These are phyloP conservation scores for Ustilaginoidea virens DNA, from an alignment of 2,329 filamentous ascomycete genomes.

Conservation along the genomic window DNA sequence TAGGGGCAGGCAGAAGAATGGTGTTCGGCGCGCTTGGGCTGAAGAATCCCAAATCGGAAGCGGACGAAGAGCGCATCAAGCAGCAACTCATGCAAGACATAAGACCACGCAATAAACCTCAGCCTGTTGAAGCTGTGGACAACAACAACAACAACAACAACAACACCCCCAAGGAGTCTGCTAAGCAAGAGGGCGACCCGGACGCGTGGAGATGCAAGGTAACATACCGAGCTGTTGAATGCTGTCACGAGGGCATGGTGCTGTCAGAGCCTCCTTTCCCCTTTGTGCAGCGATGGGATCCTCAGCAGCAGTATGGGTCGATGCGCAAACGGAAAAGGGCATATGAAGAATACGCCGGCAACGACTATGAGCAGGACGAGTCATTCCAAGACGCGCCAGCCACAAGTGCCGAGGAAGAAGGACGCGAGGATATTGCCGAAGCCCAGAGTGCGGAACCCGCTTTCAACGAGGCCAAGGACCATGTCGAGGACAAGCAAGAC, in stretches of 20 bases:
- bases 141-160: conserved; percentile 1
- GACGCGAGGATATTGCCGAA: not conserved
- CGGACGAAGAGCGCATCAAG: conserved; percentile 49
- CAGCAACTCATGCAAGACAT: conserved; percentile 41
- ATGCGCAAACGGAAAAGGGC: conserved; percentile 34
- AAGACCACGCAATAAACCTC: conserved; percentile 22
- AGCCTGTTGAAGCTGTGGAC: conserved; percentile 16
- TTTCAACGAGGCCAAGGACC: not conserved
- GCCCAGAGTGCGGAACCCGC: conserved; percentile 8
- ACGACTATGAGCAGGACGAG: conserved; percentile 12
- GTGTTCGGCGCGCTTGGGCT: conserved; percentile 60
- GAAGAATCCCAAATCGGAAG: conserved; percentile 50
- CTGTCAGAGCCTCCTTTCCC: conserved; percentile 74
- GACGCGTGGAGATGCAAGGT: conserved; percentile 64
- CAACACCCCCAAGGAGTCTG: conserved; percentile 5
- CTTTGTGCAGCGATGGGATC: conserved; percentile 80
- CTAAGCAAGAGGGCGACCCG: conserved; percentile 23
- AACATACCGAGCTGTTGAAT: conserved; percentile 67
- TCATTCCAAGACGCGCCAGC: conserved; percentile 1
- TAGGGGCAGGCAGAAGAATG: conserved; percentile 50
- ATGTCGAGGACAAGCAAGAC: conserved; percentile 28
- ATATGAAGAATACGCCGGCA: conserved; percentile 19
- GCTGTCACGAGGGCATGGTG: conserved; percentile 51
- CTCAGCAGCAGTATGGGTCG: conserved; percentile 40
- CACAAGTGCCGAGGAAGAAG: conserved; percentile 1